phyloP scores from a whole-genome alignment of 2,329 filamentous ascomycete genomes.

The Ophiostoma quercus region DNA sequence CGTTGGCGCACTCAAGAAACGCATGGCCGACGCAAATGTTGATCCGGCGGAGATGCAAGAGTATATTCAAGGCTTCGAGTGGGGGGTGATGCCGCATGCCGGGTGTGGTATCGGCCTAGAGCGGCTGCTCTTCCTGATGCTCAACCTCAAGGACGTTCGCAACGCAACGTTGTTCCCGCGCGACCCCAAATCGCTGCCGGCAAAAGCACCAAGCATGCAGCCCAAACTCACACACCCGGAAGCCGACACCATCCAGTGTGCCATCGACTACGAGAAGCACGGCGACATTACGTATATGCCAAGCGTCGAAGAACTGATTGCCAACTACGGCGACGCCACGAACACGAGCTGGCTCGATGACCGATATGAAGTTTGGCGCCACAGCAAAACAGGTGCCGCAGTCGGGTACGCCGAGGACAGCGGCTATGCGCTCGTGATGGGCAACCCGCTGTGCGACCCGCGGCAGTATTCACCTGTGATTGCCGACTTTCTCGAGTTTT shows the following conservation, averaged over 20 bases:
- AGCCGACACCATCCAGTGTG: conserved; percentile 70
- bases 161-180: conserved; percentile 82
- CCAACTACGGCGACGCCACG: conserved; percentile 90
- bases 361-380: conserved; percentile 81
- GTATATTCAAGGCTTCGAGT: conserved; percentile 82
- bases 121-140: conserved; percentile 77
- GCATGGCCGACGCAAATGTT: conserved; percentile 71
- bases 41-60: conserved; percentile 81
- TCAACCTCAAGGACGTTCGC: conserved; percentile 83
- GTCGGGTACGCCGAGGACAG: conserved; percentile 74
- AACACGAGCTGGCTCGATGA: conserved; percentile 93
- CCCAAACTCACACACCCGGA: conserved; percentile 76
- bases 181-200: conserved; percentile 80
- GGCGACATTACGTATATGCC: conserved; percentile 53
- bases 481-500: conserved; percentile 65
- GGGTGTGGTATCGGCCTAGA: conserved; percentile 88
- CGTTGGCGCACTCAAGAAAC: conserved; percentile 64
- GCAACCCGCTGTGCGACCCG: conserved; percentile 78
- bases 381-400: conserved; percentile 71
- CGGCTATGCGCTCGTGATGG: conserved; percentile 67
- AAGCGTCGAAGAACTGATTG: conserved; percentile 78
- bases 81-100: conserved; percentile 81
- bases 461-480: conserved; percentile 72
- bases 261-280: conserved; percentile 37
- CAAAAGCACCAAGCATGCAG: conserved; percentile 40